Evolutionary conservation across 768 basidiomycete genomes (phyloP), one percentile per base, ranked within the genome.

Genomic region (Pleurotus salmoneostramineus): DNA sequence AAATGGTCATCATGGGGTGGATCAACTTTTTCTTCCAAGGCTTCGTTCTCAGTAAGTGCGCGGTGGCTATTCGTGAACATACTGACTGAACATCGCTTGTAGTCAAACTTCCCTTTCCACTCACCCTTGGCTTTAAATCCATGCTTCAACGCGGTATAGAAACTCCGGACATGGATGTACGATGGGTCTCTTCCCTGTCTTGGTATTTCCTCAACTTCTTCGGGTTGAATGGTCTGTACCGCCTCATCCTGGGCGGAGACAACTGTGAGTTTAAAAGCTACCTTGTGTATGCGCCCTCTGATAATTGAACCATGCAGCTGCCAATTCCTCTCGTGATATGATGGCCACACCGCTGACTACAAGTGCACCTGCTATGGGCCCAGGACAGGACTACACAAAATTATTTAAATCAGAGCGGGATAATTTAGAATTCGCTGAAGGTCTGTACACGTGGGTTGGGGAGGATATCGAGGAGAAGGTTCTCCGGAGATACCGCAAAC

Each of bases 131-230:
- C 2, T 99, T 98, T 82, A 98, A 98, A 71, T 89, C 92, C 11
- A 96, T 99, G 90, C 83, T 99, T 8, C 95, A 98, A 66, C 87
- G 95, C 50, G 96, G 95, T 27, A 91, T 98, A 49, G 89, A 94
- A 68, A 95, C 95, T 0, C 87, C 87, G 8, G 94, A 97, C 69
- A 92, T 98, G 89, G 96, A 98, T 71, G 97, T 98, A 8, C 84
- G 93, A 73, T 99, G 97, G 95, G 97, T 98, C 34, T 99, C 97
- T 17, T 97, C 97, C 8, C 78, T 98, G 56, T 95, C 93, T 14
- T 98, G 97, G 97, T 99, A 98, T 74, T 98, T 99, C 74, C 85
- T 98, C 66, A 98, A 98, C 77, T 92, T 98, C 74, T 98, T 99
- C 72, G 96, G 96, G 56, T 74, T 99, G 61, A 98, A 98, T 67